A percentile compares a stretch with the other conserved stretches of the same genome.
These are phyloP conservation scores for Fusarium xyrophilum DNA, from an alignment of 2,329 filamentous ascomycete species.

Conservation along the genomic window DNA sequence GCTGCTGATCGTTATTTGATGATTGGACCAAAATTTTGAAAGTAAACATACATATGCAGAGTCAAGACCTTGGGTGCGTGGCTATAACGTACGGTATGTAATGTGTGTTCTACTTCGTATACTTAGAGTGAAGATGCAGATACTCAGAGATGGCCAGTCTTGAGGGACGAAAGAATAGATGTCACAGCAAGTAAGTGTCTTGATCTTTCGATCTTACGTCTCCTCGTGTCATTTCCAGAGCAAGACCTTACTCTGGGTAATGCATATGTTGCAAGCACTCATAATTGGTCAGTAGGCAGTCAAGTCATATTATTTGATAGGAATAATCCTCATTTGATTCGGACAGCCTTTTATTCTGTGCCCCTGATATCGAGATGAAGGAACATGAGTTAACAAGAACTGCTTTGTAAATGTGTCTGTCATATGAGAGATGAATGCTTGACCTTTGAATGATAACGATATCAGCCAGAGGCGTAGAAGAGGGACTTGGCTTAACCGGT, in stretches of 20 bases:
- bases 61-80: neutral
- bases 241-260: no score
- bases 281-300: no score
- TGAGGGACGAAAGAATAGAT: neutral
- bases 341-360: neutral
- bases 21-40: neutral
- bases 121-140: neutral
- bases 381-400: neutral
- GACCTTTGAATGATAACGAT: slow-evolving; percentile 2
- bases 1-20: neutral
- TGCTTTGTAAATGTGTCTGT: neutral
- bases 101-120: neutral
- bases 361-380: neutral
- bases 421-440: neutral
- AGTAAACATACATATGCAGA: neutral
- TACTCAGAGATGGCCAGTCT: neutral
- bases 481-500: neutral
- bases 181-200: no score
- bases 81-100: neutral
- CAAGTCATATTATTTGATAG: neutral
- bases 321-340: neutral
- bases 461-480: neutral
- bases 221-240: no score
- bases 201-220: no score
- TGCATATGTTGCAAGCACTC: no score